Conservation (phyloP, 441 rosid species). For the Viola pubescens region DNA sequence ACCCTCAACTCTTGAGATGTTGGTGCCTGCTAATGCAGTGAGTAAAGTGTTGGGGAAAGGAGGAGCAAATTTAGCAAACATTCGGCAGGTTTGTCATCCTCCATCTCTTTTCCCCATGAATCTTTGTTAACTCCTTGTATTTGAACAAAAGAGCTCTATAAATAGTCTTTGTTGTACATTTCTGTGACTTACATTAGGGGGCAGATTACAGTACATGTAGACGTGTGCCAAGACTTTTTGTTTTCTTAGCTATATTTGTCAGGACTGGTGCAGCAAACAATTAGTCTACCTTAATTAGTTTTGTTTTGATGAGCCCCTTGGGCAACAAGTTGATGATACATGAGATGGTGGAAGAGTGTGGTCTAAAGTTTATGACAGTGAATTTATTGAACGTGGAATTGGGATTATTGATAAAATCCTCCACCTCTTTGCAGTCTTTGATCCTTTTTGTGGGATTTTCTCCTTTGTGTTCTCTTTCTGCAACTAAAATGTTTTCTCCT, state of each 20-base stretch:
- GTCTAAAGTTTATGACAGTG: neutral
- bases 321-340: neutral
- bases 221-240: neutral
- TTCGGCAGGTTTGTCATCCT: slow-evolving; percentile 57
- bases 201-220: neutral
- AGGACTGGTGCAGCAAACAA: neutral
- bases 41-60: slow-evolving; percentile 89
- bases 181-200: neutral
- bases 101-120: neutral
- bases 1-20: slow-evolving; percentile 57
- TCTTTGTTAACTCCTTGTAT: neutral
- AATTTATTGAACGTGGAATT: neutral
- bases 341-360: neutral
- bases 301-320: neutral
- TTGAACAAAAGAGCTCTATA: neutral
- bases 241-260: neutral
- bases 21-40: slow-evolving; percentile 78
- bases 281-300: neutral
- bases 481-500: too few relatives aligned
- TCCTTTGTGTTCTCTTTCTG: too few relatives aligned
- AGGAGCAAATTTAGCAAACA: slow-evolving; percentile 80
- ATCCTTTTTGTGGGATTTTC: too few relatives aligned
- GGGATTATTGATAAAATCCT: neutral
- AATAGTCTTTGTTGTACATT: slow-evolving; percentile 1
- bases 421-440: neutral